Conservation (phyloP, 228 moss, liverwort and hornwort genomes). For the Sphagnum magellanicum region DNA sequence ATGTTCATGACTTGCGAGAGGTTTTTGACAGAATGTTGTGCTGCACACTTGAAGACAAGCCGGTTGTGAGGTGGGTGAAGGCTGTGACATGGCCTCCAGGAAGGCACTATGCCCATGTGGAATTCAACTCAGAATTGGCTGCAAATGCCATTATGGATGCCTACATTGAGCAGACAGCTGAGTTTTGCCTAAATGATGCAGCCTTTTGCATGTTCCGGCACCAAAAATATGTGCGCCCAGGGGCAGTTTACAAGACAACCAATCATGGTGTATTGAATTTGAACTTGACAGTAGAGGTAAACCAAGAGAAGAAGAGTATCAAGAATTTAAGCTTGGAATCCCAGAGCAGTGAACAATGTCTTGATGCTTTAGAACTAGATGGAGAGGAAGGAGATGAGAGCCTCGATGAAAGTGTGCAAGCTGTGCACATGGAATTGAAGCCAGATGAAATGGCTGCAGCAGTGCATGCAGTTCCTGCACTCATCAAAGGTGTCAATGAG, state of each 20-base stretch:
- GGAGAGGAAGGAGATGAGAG: neutral
- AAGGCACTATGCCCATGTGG: conserved; percentile 8
- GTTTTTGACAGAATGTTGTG: conserved; percentile 5
- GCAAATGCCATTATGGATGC: conserved; percentile 10
- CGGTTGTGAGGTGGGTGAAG: neutral
- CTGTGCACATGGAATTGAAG: neutral
- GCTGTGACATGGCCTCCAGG: conserved; percentile 12
- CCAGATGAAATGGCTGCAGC: neutral
- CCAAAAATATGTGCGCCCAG: conserved; percentile 12
- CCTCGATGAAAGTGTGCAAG: conserved; percentile 4
- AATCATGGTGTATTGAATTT: neutral
- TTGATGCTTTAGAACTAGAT: neutral
- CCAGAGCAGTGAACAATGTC: neutral
- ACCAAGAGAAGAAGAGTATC: neutral
- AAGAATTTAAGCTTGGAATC: neutral
- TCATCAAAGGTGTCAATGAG: neutral
- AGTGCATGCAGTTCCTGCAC: neutral
- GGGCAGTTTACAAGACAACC: conserved; percentile 6
- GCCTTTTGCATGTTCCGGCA: conserved; percentile 9
- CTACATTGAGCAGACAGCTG: conserved; percentile 8
- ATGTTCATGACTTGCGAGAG: neutral
- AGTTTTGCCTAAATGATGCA: conserved; percentile 7
- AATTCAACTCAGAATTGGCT: conserved; percentile 3
- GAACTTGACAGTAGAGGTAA: neutral
- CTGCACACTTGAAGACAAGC: neutral